Evolutionary conservation across 2,329 filamentous ascomycete species (phyloP), one percentile per base, ranked within the genome.

Genomic region (Phialophora expanda): DNA sequence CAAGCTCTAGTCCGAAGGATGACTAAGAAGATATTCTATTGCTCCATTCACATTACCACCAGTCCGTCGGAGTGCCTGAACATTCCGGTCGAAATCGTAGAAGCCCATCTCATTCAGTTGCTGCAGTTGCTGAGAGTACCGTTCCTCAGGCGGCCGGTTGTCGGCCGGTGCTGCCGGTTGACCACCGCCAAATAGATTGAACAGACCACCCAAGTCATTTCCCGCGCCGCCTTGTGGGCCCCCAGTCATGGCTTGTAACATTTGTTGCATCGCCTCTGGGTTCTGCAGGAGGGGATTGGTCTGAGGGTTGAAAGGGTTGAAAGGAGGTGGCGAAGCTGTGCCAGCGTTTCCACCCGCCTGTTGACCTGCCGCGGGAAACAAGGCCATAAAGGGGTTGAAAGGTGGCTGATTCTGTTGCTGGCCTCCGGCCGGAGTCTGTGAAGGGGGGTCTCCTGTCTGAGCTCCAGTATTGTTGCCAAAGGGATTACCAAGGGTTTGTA

Each of bases 61-160:
- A 66, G 91, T 92, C 74, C 94, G 86, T 77, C 94, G 86, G 74
- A 99, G 81, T 4, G 95, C 95, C 63, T 90, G 88, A 34, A 99
- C 87, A 73, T 99, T 99, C 72, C 91, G 83, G 60, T 99, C 94
- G 75, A 98, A 99, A 75, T 99, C 93, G 76, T 88, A 97, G 80
- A 99, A 99, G 2, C 95, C 95, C 95, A 99, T 99, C 71, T 98
- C 95, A 77, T 99, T 99, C 69, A 99, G 81, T 80, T 98, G 93
- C 66, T 92, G 85, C 57, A 99, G 83, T 79, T 99, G 94, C 34
- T 91, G 89, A 2, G 91, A 93, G 73, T 97, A 99, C 66, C 92
- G 84, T 79, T 98, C 95, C 82, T 99, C 95, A 0, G 95, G 94
- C 4, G 95, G 93, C 68, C 94, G 86, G 74, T 85, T 96, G 79